Evolutionary conservation across 228 moss, liverwort and hornwort species (phyloP).

Genomic region (Sphagnum fallax): DNA sequence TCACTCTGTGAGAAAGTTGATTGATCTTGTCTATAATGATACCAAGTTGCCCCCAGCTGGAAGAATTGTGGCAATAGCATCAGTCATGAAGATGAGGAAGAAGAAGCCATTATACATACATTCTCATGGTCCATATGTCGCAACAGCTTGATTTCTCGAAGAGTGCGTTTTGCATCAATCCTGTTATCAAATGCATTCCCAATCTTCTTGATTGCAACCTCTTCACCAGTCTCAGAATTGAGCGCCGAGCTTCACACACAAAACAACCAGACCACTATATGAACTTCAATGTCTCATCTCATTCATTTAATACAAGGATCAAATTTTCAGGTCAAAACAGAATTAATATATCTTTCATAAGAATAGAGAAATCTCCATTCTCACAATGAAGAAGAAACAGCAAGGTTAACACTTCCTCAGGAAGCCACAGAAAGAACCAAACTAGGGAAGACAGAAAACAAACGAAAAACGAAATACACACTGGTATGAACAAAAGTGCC

Average conservation of each 20-base stretch:
- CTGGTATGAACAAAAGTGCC: too few species aligned
- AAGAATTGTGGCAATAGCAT: neutral
- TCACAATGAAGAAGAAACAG: too few species aligned
- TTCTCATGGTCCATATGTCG: constrained; percentile 99
- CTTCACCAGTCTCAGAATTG: constrained; percentile 71
- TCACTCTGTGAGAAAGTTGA: neutral
- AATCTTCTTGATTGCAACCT: constrained; percentile 97
- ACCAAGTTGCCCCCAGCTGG: neutral
- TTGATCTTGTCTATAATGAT: neutral
- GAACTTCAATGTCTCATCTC: too few species aligned
- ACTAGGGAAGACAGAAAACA: too few species aligned
- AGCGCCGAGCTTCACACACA: constrained; percentile 57
- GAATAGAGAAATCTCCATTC: too few species aligned
- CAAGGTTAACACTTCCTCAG: too few species aligned
- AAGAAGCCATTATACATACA: constrained; percentile 16
- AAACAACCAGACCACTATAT: neutral
- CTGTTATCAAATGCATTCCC: constrained; percentile 98
- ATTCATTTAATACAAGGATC: too few species aligned
- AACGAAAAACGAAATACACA: too few species aligned
- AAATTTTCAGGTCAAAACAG: too few species aligned
- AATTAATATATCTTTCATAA: too few species aligned
- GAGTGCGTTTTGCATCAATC: constrained; percentile 94
- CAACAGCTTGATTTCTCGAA: constrained; percentile 93
- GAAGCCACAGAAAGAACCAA: too few species aligned
- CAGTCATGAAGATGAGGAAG: neutral